Percentiles rank a stretch among this genome's conserved stretches.
phyloP scores from a whole-genome alignment of 495 filamentous ascomycete genomes.

The Neurospora terricola region DNA sequence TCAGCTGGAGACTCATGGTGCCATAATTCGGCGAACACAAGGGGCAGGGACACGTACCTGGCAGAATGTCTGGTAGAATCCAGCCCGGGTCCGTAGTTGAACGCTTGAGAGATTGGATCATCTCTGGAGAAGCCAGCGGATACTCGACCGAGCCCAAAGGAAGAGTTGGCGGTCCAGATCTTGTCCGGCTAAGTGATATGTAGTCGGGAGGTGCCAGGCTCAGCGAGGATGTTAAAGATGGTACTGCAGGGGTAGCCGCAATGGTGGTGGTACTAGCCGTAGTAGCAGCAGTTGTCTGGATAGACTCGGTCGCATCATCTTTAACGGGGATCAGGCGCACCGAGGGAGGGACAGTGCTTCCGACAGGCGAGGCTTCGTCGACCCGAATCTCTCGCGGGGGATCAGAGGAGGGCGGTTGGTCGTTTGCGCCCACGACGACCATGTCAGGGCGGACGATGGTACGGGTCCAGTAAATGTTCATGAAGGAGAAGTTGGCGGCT shows the following conservation, averaged over 20 bases:
- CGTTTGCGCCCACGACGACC: constrained; percentile 32
- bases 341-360: constrained; percentile 1
- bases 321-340: constrained; percentile 10
- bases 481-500: constrained; percentile 19
- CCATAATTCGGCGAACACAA: neutral
- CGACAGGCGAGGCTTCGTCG: neutral
- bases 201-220: constrained; percentile 1
- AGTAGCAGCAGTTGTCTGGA: neutral
- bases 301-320: constrained; percentile 2
- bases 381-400: constrained; percentile 10
- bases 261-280: neutral
- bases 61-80: constrained; percentile 22
- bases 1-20: neutral
- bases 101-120: constrained; percentile 13
- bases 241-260: neutral
- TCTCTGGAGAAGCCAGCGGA: constrained; percentile 7
- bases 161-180: constrained; percentile 3
- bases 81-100: constrained; percentile 18
- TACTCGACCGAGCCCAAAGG: constrained; percentile 1
- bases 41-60: constrained; percentile 11
- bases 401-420: constrained; percentile 7
- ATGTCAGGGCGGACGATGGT: constrained; percentile 24
- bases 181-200: constrained; percentile 2
- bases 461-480: constrained; percentile 27
- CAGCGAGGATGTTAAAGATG: neutral